Percentiles rank a stretch among this genome's conserved stretches.
Evolutionary conservation across 805 yeast genomes (phyloP).

Genomic region (Nakazawaea anatomiae): DNA sequence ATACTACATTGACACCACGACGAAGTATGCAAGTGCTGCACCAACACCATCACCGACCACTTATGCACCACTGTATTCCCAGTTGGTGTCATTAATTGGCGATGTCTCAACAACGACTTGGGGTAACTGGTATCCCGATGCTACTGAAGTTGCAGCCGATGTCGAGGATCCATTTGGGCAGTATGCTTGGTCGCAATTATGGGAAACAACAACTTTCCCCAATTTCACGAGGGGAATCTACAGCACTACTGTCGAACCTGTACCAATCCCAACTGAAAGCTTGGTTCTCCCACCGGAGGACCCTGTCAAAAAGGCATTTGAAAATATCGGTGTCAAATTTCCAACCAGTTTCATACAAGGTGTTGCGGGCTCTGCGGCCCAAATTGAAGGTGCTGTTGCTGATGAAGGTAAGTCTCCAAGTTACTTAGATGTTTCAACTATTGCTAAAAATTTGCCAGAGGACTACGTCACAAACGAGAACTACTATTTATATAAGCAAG

Average conservation of each 20-base stretch:
- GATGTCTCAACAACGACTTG: slow-evolving; percentile 8
- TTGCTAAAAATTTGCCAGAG: slow-evolving; percentile 12
- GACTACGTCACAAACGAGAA: slow-evolving; percentile 25
- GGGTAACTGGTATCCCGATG: slow-evolving; percentile 9
- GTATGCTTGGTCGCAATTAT: slow-evolving; percentile 8
- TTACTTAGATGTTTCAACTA: slow-evolving; percentile 20
- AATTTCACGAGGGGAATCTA: slow-evolving; percentile 9
- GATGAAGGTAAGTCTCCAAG: slow-evolving; percentile 28
- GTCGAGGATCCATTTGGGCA: slow-evolving; percentile 7
- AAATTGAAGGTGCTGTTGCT: slow-evolving; percentile 30
- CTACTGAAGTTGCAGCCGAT: slow-evolving; percentile 1
- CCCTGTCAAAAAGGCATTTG: slow-evolving; percentile 5
- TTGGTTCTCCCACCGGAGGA: slow-evolving; percentile 10
- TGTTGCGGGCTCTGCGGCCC: slow-evolving; percentile 28
- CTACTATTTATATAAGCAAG: slow-evolving; percentile 28
- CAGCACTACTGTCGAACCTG: slow-evolving; percentile 11
- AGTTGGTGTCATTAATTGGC: not conserved
- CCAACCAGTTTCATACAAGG: slow-evolving; percentile 19
- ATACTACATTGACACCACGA: slow-evolving; percentile 7
- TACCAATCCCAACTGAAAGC: slow-evolving; percentile 7
- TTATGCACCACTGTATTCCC: slow-evolving; percentile 17
- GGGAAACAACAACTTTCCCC: slow-evolving; percentile 5
- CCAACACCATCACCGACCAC: slow-evolving; percentile 11
- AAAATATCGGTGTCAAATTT: slow-evolving; percentile 2
- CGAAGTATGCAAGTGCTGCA: not conserved